Evolutionary conservation across 441 rosid genomes (phyloP).

Genomic region (Aleurites moluccanus): DNA sequence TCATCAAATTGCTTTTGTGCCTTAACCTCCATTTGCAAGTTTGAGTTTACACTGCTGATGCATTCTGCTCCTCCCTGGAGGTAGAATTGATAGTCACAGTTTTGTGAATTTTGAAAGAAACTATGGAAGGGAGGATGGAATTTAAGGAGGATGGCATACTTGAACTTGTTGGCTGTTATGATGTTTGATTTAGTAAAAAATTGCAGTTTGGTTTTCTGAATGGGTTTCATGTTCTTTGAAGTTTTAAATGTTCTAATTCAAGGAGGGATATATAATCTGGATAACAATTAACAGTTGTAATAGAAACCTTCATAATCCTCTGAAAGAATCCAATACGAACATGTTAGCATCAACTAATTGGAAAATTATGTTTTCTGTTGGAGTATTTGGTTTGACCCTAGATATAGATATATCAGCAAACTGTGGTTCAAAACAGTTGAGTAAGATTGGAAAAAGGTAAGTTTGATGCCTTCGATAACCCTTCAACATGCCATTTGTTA

Average conservation of each 20-base stretch:
- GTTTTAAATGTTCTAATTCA: not conserved
- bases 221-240: not conserved
- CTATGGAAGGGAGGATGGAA: not conserved
- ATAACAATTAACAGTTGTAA: not conserved
- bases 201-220: not conserved
- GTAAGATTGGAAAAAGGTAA: not conserved
- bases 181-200: conserved; percentile 5
- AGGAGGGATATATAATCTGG: not conserved
- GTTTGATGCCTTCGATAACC: not conserved
- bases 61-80: not conserved
- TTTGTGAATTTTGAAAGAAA: conserved; percentile 4
- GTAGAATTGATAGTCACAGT: conserved; percentile 5
- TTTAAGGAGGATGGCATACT: not conserved
- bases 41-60: not conserved
- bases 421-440: not conserved
- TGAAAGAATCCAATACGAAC: not conserved
- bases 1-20: not conserved
- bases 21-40: not conserved
- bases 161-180: conserved; percentile 1
- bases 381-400: not conserved
- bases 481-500: not conserved
- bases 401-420: not conserved
- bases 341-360: conserved; percentile 3
- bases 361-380: conserved; percentile 3
- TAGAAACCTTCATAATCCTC: conserved; percentile 4